phyloP scores from a whole-genome alignment of 306 rosid genomes.

The Betula pendula region DNA sequence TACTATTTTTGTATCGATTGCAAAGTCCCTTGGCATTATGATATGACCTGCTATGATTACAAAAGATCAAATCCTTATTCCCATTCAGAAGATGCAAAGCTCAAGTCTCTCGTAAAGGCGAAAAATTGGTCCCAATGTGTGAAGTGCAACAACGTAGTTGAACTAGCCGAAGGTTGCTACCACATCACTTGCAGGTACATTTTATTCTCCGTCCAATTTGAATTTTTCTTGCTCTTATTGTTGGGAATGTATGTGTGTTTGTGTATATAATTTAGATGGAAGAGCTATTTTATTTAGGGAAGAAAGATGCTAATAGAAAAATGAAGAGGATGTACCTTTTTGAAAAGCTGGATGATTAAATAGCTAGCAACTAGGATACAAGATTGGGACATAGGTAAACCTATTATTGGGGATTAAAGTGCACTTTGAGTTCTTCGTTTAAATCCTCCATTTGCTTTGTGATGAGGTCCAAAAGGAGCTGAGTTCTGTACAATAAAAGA shows the following conservation, averaged over 20 bases:
- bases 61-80: constrained; percentile 20
- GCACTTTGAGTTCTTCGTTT: background rate
- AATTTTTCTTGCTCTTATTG: background rate
- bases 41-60: constrained; percentile 37
- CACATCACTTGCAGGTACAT: constrained; percentile 65
- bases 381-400: background rate
- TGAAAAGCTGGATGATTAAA: background rate
- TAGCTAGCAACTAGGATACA: background rate
- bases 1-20: constrained; percentile 50
- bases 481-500: background rate
- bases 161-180: constrained; percentile 62
- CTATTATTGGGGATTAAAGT: background rate
- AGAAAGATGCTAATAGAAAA: background rate
- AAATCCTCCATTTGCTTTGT: background rate
- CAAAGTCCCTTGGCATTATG: constrained; percentile 57
- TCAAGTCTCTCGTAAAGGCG: constrained; percentile 39
- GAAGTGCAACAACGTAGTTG: constrained; percentile 56
- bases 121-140: constrained; percentile 53
- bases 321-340: background rate
- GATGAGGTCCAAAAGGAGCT: background rate
- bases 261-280: background rate
- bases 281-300: background rate
- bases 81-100: constrained; percentile 41
- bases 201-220: background rate
- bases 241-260: background rate